Evolutionary conservation across 306 rosid genomes (phyloP).

Genomic region (Heteromeles arbutifolia): DNA sequence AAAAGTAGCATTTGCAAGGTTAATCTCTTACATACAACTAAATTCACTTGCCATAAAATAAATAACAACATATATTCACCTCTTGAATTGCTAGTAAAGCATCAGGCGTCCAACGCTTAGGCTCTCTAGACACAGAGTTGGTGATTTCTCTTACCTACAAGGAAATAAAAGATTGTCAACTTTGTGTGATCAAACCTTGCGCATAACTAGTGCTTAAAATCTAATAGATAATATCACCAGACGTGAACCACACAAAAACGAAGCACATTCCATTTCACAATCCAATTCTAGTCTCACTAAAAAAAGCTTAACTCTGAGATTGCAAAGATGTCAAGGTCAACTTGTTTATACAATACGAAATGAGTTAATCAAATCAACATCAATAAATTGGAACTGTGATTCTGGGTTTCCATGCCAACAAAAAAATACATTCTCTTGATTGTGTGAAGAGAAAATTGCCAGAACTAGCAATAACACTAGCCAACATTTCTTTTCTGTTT

Average conservation of each 20-base stretch:
- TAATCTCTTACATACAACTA: slow-evolving; percentile 5
- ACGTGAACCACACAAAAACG: background rate
- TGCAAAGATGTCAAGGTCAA: background rate
- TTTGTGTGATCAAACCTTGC: background rate
- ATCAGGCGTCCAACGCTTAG: slow-evolving; percentile 68
- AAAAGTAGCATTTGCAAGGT: background rate
- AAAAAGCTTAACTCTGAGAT: background rate
- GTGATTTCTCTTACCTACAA: slow-evolving; percentile 58
- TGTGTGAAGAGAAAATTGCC: background rate
- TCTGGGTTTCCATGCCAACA: background rate
- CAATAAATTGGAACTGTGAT: background rate
- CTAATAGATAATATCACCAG: background rate
- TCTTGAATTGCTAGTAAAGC: slow-evolving; percentile 73
- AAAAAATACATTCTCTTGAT: background rate
- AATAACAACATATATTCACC: slow-evolving; percentile 35
- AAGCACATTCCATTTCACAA: background rate
- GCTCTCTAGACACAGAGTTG: slow-evolving; percentile 21
- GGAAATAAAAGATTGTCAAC: slow-evolving; percentile 3
- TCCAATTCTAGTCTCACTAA: background rate
- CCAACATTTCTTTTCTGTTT: background rate
- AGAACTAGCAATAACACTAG: background rate
- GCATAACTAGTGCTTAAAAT: slow-evolving; percentile 1
- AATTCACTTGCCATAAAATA: slow-evolving; percentile 6
- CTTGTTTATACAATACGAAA: background rate
- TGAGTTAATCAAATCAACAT: background rate